phyloP scores from a whole-genome alignment of 129 eudicot genomes.

The Flaveria brownii region DNA sequence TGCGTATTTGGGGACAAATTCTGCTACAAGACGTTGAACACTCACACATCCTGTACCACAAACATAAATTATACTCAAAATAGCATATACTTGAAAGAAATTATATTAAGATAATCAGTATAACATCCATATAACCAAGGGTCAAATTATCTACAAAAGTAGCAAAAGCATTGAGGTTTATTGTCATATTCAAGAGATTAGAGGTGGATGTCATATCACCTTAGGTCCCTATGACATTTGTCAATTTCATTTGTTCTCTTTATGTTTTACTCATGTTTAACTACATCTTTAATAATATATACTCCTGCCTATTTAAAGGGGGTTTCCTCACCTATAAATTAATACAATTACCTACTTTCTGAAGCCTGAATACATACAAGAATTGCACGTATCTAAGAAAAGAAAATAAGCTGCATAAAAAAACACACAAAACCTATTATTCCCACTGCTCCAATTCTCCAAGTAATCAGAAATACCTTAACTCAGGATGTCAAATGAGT shows the following conservation, averaged over 20 bases:
- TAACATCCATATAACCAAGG: constrained; percentile 14
- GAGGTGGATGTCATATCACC: background rate
- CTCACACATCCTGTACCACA: constrained; percentile 68
- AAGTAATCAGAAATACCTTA: background rate
- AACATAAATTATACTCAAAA: constrained; percentile 23
- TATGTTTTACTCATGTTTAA: background rate
- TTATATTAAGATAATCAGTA: background rate
- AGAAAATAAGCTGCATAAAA: background rate
- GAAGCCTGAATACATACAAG: constrained; percentile 13
- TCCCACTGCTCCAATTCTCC: background rate
- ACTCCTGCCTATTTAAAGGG: constrained; percentile 7
- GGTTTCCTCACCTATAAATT: background rate
- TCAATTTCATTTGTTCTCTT: constrained; percentile 1
- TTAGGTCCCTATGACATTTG: background rate
- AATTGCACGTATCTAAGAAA: constrained; percentile 13
- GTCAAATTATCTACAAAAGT: background rate
- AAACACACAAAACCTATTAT: background rate
- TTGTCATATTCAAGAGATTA: background rate
- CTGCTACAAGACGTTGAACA: constrained; percentile 78
- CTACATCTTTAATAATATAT: background rate
- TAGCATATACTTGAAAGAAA: constrained; percentile 11
- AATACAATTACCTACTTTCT: background rate
- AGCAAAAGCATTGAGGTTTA: background rate
- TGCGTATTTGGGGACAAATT: constrained; percentile 73
- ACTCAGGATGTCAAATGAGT: constrained; percentile 6